Percentiles rank a stretch among this genome's conserved stretches.
Evolutionary conservation across 208 protist genomes (phyloP).

Genomic region (Acanthamoeba culbertsoni): DNA sequence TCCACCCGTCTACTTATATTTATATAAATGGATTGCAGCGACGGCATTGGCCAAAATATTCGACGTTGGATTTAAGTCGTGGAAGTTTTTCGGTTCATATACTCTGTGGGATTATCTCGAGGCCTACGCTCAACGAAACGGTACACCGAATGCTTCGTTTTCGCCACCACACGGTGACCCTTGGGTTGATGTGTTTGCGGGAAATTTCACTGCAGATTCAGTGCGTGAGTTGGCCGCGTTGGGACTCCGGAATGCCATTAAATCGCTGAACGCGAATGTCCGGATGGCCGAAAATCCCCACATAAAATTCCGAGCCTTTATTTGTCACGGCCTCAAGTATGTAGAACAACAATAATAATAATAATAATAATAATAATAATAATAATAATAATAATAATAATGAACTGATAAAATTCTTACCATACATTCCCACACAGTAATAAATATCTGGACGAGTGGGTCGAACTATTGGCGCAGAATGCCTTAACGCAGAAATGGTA

Average conservation of each 20-base stretch:
- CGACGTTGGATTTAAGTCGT: conserved; percentile 29
- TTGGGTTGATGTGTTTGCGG: background rate
- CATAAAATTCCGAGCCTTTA: conserved; percentile 12
- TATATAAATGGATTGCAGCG: background rate
- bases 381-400: background rate
- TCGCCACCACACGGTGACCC: background rate
- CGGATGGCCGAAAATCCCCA: conserved; percentile 13
- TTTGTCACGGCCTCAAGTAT: conserved; percentile 55
- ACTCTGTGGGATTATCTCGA: conserved; percentile 18
- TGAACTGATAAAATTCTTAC: background rate
- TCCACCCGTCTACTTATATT: background rate
- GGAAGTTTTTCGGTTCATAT: conserved; percentile 26
- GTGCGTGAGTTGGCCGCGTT: background rate
- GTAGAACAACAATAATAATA: background rate
- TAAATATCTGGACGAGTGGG: conserved; percentile 29
- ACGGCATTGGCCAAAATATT: background rate
- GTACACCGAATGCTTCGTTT: background rate
- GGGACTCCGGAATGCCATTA: conserved; percentile 16
- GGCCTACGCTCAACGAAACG: conserved; percentile 10
- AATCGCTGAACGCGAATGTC: background rate
- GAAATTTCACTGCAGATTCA: background rate
- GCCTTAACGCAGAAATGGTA: background rate
- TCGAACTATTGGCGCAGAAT: background rate
- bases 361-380: background rate
- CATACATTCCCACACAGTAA: conserved; percentile 14